Base-by-base conservation (phyloP, 306 rosid species). In the Canavalia ensiformis region DNA sequence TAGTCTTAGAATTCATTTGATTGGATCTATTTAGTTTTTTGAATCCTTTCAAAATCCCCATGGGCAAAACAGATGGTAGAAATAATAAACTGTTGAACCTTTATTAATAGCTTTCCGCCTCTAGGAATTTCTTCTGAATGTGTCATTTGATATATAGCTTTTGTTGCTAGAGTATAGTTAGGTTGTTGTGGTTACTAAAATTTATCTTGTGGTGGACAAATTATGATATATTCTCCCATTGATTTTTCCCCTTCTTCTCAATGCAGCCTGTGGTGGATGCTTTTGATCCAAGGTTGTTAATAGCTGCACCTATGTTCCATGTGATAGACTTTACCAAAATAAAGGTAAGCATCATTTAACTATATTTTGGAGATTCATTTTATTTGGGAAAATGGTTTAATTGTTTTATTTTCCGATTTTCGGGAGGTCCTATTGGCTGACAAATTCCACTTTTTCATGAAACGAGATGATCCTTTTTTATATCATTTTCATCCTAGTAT, bases 211-310 rank as follows among this genome's bases (percentile, higher is more conserved):
- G 31, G 34, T 51, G 47, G n/a, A 56, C 7, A 58, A 49, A 42
- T 39, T 76, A 47, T 62, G 12, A 65, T 65, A 12, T 39, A 30
- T 80, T 41, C 69, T 72, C 39, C 47, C 47, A 35, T 39, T 56
- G 8, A 11, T 7, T 74, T 44, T 75, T 72, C 85, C 7, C 84
- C 7, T 67, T 29, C 75, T 37, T 25, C 57, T 88, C 68, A 52
- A 8, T 83, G 84, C 90, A 93, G 97, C 97, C 97, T 9, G 97
- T 91, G 72, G 97, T 93, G 46, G 97, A 93, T 86, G 94, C 97
- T 56, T 92, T 92, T 80, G 97, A 92, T 88, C 95, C 97, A 72
- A 89, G 97, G 83, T 84, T 92, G 56, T 86, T 93, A 83, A 88
- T 91, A 60, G 89, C 97, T 84, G 85, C 97, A 64, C 85, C 97